phyloP scores from a whole-genome alignment of 164 flowering plant species.

The Amborella trichopoda region DNA sequence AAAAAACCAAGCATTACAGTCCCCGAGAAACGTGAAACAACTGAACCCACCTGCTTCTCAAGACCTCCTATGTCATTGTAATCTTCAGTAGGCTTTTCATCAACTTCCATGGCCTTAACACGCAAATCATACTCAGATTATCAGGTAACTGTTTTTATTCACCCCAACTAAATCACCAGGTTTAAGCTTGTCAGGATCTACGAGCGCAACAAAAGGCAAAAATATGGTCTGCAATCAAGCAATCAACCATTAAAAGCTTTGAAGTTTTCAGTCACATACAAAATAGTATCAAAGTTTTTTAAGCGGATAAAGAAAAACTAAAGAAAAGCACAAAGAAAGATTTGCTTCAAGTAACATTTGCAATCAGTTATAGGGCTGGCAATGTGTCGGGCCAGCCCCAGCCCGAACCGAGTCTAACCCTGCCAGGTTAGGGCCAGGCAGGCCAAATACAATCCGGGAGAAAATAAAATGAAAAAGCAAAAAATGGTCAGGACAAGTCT shows the following conservation, averaged over 20 bases:
- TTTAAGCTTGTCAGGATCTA: slow-evolving; percentile 68
- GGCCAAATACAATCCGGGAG: too few relatives aligned
- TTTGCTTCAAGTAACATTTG: background rate
- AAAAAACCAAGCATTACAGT: background rate
- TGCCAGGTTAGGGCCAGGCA: too few relatives aligned
- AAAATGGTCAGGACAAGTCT: too few relatives aligned
- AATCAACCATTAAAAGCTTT: slow-evolving; percentile 1
- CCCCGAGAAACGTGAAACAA: background rate
- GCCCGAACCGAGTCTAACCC: too few relatives aligned
- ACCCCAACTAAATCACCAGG: slow-evolving; percentile 86
- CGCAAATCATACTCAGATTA: slow-evolving; percentile 81
- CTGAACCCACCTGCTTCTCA: slow-evolving; percentile 50
- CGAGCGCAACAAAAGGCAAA: slow-evolving; percentile 77
- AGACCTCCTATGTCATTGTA: slow-evolving; percentile 81
- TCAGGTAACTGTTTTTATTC: slow-evolving; percentile 72
- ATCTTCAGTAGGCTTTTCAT: slow-evolving; percentile 87
- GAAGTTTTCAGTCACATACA: too few relatives aligned
- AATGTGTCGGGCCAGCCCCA: background rate
- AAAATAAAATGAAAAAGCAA: too few relatives aligned
- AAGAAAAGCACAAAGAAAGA: background rate
- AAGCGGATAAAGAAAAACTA: background rate
- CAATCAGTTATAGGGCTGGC: background rate
- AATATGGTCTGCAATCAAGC: slow-evolving; percentile 53
- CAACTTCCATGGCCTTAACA: slow-evolving; percentile 90
- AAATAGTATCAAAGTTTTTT: too few relatives aligned